Evolutionary conservation across 495 filamentous ascomycete genomes (phyloP).

Genomic region (Cercophora samala): DNA sequence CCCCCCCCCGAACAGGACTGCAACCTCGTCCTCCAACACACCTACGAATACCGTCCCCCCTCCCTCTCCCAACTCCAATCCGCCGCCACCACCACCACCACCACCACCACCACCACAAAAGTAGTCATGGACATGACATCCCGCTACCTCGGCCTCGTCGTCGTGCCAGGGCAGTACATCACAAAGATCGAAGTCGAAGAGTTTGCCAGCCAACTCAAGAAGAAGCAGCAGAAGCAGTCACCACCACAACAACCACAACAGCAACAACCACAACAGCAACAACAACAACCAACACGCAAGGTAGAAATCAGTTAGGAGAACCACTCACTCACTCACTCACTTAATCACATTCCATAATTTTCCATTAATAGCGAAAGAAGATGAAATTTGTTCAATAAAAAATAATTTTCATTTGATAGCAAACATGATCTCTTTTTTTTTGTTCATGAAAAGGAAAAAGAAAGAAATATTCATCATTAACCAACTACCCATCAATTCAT

Average conservation of each 20-base stretch:
- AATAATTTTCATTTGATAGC: too few relatives aligned
- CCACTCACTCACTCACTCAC: too few relatives aligned
- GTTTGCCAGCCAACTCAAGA: slow-evolving; percentile 47
- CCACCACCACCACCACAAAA: slow-evolving; percentile 39
- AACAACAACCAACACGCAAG: neutral
- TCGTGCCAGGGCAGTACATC: slow-evolving; percentile 83
- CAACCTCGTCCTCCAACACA: slow-evolving; percentile 81
- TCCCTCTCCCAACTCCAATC: slow-evolving; percentile 39
- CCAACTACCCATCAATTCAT: neutral
- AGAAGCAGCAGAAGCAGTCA: neutral
- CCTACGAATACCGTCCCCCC: slow-evolving; percentile 82
- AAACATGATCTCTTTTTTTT: too few relatives aligned
- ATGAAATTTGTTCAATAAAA: too few relatives aligned
- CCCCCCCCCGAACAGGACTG: slow-evolving; percentile 32
- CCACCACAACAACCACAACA: neutral
- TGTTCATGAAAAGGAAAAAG: neutral
- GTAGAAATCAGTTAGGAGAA: neutral
- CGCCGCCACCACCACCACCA: slow-evolving; percentile 31
- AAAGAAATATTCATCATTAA: neutral
- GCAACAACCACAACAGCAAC: neutral
- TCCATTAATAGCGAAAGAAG: too few relatives aligned
- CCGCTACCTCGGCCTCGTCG: slow-evolving; percentile 83
- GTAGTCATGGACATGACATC: slow-evolving; percentile 71
- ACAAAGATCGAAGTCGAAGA: slow-evolving; percentile 87
- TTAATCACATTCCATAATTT: neutral